Evolutionary conservation across 2,329 filamentous ascomycete genomes (phyloP), one percentile per base, ranked within the genome.

Genomic region (Thelonectria discophora): DNA sequence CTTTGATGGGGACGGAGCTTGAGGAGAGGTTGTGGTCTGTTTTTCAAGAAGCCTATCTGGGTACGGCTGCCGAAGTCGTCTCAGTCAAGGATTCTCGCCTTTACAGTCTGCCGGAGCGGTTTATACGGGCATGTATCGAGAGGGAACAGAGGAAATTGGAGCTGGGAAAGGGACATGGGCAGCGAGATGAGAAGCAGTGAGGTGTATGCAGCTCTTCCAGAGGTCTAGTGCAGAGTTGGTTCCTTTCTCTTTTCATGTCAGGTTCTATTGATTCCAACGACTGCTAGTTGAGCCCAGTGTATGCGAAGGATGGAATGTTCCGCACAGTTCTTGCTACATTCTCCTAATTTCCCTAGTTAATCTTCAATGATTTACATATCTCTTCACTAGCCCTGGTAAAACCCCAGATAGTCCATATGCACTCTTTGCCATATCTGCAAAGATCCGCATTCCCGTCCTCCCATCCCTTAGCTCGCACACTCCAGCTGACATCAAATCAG

Each of bases 21-120:
- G 64, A 64, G 18, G 18, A 56, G n/a, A 37, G 65, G 9, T 50
- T 71, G 2, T 69, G 64, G 67, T 27, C 30, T 6, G 32, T 15
- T 9, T 71, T 71, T 37, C 13, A 34, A 24, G 30, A 50, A 3
- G 20, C 18, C 20, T 46, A 46, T 20, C 20, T 46, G 20, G 5
- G 13, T 21, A 46, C 17, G 12, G 17, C 42, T 15, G 13, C 9
- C 2, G 17, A 10, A 5, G 18, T 46, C 11, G 8, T 46, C 20
- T 10, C 42, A 13, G 5, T 10, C 3, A 46, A 24, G 12, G 42
- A 46, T 46, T 5, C 9, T 13, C 42, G 42, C 8, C 42, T 46
- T 10, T 11, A 7, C 12, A 11, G 18, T 4, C 42, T 46, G 18
- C 42, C 42, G 6, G 17, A 11, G 42, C 6, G 3, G 12, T 46